A percentile compares a stretch with the other conserved stretches of the same genome.
These are phyloP conservation scores for Pythium aquatile DNA, from an alignment of 352 stramenopile genomes.

Conservation along the genomic window DNA sequence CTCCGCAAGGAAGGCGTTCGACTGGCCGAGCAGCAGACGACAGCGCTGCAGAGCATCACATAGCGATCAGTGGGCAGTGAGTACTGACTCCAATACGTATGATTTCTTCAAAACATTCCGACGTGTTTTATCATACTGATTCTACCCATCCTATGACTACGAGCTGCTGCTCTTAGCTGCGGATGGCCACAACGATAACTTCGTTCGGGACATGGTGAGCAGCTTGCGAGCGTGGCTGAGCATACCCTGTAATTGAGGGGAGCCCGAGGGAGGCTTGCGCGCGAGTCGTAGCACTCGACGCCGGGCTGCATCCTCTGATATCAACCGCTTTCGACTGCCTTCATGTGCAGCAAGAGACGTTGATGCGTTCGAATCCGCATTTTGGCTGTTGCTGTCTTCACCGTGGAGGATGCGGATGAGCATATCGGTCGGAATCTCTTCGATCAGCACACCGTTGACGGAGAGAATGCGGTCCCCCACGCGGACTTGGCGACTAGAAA, in stretches of 20 bases:
- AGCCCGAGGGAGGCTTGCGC: neutral
- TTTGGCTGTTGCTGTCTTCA: neutral
- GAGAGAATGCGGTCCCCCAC: constrained; percentile 29
- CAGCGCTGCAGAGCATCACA: constrained; percentile 61
- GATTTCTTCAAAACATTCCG: neutral
- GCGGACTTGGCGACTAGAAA: constrained; percentile 1
- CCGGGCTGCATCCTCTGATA: neutral
- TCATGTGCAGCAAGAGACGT: neutral
- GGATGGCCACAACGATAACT: constrained; percentile 9
- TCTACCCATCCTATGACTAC: neutral
- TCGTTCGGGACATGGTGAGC: constrained; percentile 11
- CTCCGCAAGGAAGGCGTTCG: constrained; percentile 72
- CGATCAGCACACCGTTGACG: constrained; percentile 29
- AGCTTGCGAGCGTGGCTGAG: constrained; percentile 17
- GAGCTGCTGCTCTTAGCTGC: neutral
- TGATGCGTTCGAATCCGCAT: neutral
- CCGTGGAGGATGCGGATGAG: constrained; percentile 27
- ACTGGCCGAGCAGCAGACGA: constrained; percentile 69
- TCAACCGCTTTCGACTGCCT: neutral
- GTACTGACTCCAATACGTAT: neutral
- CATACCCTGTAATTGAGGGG: constrained; percentile 6
- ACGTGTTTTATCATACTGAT: neutral
- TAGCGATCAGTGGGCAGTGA: constrained; percentile 8
- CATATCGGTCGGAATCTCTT: constrained; percentile 32
- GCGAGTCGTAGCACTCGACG: constrained; percentile 16